These are phyloP conservation scores for Phialocephala sp. DNA, from an alignment of 2,329 filamentous ascomycete genomes.

Conservation along the genomic window DNA sequence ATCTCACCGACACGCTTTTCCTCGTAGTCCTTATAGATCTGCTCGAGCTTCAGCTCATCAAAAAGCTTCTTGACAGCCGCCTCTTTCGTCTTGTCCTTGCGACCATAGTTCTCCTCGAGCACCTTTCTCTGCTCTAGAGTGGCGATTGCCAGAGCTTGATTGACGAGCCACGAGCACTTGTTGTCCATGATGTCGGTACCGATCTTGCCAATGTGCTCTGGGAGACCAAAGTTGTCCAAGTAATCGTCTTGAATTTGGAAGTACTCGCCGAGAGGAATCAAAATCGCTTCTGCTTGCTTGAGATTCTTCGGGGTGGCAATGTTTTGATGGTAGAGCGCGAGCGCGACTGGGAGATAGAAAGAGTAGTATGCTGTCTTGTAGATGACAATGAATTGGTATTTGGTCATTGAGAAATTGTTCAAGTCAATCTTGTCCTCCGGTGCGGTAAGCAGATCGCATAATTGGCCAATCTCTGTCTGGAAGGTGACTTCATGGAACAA, in stretches of 20 bases:
- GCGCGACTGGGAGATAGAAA: conserved; percentile 95
- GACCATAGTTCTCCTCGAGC: conserved; percentile 91
- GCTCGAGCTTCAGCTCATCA: conserved; percentile 82
- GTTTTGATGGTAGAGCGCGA: conserved; percentile 85
- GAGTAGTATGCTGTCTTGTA: conserved; percentile 99
- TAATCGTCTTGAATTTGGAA: conserved; percentile 99
- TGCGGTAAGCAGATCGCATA: conserved; percentile 92
- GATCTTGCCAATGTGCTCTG: conserved; percentile 94
- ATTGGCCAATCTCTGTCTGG: conserved; percentile 95
- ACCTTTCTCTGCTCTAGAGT: conserved; percentile 85
- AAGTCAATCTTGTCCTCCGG: conserved; percentile 94
- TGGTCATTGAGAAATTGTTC: conserved; percentile 92
- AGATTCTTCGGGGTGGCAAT: conserved; percentile 88
- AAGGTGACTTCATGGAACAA: conserved; percentile 94
- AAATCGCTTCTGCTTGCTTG: conserved; percentile 85
- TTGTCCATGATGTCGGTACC: conserved; percentile 99
- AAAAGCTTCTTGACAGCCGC: conserved; percentile 87
- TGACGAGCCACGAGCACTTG: conserved; percentile 99
- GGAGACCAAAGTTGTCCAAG: conserved; percentile 95
- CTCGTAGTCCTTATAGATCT: conserved; percentile 87
- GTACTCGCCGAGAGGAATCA: conserved; percentile 97
- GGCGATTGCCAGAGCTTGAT: conserved; percentile 83
- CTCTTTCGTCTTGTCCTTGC: conserved; percentile 85
- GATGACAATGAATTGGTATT: conserved; percentile 98
- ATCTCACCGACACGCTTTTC: conserved; percentile 85